A percentile compares a stretch with the other conserved stretches of the same genome.
Conservation (phyloP, 2,329 filamentous ascomycete species). For the Alternaria sp. region DNA sequence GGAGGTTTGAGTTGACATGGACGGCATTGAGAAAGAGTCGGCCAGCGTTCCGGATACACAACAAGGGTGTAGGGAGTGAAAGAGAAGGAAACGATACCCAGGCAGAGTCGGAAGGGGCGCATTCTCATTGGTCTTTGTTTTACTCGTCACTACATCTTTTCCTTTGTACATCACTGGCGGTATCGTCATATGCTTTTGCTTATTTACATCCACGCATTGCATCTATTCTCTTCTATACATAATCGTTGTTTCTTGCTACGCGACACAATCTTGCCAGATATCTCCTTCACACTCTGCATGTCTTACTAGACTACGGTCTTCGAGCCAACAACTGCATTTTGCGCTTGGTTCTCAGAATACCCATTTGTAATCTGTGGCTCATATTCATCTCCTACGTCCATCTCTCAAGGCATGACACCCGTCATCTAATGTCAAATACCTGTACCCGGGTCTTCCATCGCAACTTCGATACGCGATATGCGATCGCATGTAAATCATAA, state of each 20-base stretch:
- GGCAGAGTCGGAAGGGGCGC: slow-evolving; percentile 6
- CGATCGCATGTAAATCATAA: background rate
- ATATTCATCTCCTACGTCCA: background rate
- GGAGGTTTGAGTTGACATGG: slow-evolving; percentile 15
- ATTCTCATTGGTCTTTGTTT: slow-evolving; percentile 7
- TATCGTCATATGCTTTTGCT: background rate
- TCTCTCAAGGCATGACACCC: background rate
- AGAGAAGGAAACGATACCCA: slow-evolving; percentile 15
- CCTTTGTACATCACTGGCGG: slow-evolving; percentile 12
- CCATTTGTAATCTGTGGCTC: slow-evolving; percentile 6
- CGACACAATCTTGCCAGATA: slow-evolving; percentile 1
- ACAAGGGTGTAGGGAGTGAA: slow-evolving; percentile 2
- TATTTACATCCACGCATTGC: slow-evolving; percentile 1
- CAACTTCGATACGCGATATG: background rate
- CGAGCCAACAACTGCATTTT: background rate
- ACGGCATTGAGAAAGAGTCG: slow-evolving; percentile 16
- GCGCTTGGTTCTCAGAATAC: background rate
- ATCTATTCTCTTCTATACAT: slow-evolving; percentile 2
- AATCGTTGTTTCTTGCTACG: background rate
- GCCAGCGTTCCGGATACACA: slow-evolving; percentile 9
- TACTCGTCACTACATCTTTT: background rate
- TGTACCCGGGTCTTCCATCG: background rate
- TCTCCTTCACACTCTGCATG: background rate
- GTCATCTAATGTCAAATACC: background rate
- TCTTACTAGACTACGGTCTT: background rate